Base-by-base conservation (phyloP, 768 basidiomycete species). In the Boletus huronensis region DNA sequence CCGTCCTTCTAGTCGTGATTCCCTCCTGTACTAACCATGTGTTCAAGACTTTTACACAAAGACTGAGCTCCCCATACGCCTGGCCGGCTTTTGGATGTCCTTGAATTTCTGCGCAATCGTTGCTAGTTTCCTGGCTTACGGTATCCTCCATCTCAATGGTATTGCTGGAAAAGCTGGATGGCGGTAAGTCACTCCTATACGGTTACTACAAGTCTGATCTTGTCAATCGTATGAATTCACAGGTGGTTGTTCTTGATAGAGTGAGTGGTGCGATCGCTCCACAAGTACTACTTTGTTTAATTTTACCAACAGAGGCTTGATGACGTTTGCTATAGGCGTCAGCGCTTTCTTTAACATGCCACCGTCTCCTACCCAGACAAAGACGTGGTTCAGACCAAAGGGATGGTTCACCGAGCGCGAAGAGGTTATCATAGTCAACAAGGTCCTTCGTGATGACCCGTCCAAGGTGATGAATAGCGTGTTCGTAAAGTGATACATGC, bases 71-170 rank as follows among this genome's bases (percentile, higher is more conserved):
- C 61, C 63, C 9, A 48, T 64, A 3, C 79, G 87, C n/a, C 73
- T 88, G 10, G 84, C 83, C 1, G 81, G 77, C 60, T 87, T 88
- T 74, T 89, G 84, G 85, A 74, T 80, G 28, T 81, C 82, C 5
- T 79, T 80, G 64, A 82, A 85, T 50, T 50, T 78, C 2, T 74
- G 80, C 4, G 68, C 78, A 42, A 82, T 88, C 47, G 57, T 82
- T 19, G 76, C 79, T 47, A 80, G 82, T 3, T 88, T 90, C 66
- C 63, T 88, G 9, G 87, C 83, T 0, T 82, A 81, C 0, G 86
- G 84, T 5, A 81, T 87, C 17, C 70, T 87, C 13, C 59, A 48
- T 21, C 55, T 62, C 6, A n/a, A 50, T 11, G 55, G 47, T 38
- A 29, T 62, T 29, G 11, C 17, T 1, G 60, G 60, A 8, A 41